Base-by-base conservation (phyloP, 1,284 basidiomycete genomes). In the Xerocomus nothofagi region DNA sequence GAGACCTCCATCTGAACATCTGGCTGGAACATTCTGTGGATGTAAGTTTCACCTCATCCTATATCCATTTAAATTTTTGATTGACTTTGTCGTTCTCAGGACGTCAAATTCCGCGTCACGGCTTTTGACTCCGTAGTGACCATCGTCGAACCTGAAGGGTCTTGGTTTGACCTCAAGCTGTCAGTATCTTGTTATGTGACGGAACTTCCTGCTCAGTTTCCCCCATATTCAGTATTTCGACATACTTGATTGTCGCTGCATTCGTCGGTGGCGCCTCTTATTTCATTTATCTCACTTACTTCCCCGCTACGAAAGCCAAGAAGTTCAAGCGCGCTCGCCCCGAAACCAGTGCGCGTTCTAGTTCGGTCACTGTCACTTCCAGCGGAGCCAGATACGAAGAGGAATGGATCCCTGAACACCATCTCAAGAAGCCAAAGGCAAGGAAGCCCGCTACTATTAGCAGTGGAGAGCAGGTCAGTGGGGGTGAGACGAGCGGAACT, bases 371-470 rank as follows among this genome's bases (percentile, higher is more conserved):
- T n/a, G 82, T 81, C 46, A 84, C 84, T 30, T 80, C 84, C 23
- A 82, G 84, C 18, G 79, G 85, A 5, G 81, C 82, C 50, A 85
- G 82, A 44, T 93, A 93, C 60, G 83, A 92, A 62, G 91, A 94
- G 65, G 91, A 94, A 62, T 95, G 92, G 92, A 94, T 95, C 61
- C 92, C 92, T 15, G 86, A 85, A 58, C 86, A 91, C 60, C 91
- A 93, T 61, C 72, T 93, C 56, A 86, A 82, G 73, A 88, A 88
- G 69, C 55, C 72, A 31, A 87, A 82, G 69, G 63, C 70, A 18
- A 68, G 70, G 45, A 82, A 78, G 64, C 73, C 75, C 39, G 68
- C 69, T 44, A 61, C 56, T 43, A 51, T 74, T 61, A 81, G 76
- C 46, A 86, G 85, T 55, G 87, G 79, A 29, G 87, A 88, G 52